phyloP scores from a whole-genome alignment of 1,284 basidiomycete genomes.

The Ceratobasidium sp. region DNA sequence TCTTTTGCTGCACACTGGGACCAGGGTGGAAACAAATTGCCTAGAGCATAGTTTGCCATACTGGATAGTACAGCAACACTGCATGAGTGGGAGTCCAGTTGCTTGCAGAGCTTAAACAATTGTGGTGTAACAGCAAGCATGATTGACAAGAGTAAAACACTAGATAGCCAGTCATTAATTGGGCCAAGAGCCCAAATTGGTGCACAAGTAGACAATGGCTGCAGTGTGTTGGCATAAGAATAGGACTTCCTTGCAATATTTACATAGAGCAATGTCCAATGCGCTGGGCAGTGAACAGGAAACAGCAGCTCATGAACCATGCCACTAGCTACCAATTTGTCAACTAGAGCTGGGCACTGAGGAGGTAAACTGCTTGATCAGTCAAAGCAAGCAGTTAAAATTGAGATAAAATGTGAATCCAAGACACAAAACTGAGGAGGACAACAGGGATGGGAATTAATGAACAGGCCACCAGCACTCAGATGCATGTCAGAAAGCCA shows the following conservation, averaged over 20 bases:
- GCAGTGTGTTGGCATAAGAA: not conserved
- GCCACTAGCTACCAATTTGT: not conserved
- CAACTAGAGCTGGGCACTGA: not conserved
- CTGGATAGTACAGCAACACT: conserved; percentile 15
- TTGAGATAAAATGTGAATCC: conserved; percentile 4
- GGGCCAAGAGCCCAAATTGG: not conserved
- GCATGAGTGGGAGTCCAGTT: conserved; percentile 11
- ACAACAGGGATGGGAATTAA: not conserved
- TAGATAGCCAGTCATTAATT: conserved; percentile 3
- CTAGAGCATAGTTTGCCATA: conserved; percentile 3
- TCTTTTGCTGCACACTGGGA: not conserved
- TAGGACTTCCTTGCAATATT: not conserved
- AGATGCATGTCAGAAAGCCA: conserved; percentile 19
- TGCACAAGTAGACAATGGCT: not conserved
- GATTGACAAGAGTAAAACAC: not conserved
- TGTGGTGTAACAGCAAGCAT: not conserved
- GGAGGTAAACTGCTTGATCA: not conserved
- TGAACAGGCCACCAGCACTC: not conserved
- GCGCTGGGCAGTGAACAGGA: not conserved
- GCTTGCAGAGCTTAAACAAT: not conserved
- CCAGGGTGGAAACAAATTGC: not conserved
- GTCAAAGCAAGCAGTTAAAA: not conserved
- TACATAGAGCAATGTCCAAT: conserved; percentile 8
- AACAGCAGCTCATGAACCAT: conserved; percentile 5
- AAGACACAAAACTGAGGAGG: not conserved